phyloP scores from a whole-genome alignment of 139 green algal species.

The Micromonas pusilla region DNA sequence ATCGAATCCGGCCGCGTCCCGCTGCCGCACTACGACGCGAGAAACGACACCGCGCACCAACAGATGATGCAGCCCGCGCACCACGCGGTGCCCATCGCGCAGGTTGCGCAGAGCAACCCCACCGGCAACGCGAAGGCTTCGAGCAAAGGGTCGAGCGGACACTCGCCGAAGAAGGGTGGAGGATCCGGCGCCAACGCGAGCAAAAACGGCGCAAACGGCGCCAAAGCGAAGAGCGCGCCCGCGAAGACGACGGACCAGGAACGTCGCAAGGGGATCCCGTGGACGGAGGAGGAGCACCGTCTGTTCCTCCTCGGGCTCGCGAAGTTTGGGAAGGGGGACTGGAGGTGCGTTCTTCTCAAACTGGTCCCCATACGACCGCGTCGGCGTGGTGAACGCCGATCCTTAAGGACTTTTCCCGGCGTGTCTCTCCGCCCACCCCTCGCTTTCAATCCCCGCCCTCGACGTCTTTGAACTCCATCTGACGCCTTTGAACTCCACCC shows the following conservation, averaged over 20 bases:
- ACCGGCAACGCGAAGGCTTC: too few relatives aligned
- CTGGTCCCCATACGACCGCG: too few relatives aligned
- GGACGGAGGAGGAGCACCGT: constrained; percentile 90
- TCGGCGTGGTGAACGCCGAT: too few relatives aligned
- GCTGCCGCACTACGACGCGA: constrained; percentile 51
- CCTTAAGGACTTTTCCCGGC: too few relatives aligned
- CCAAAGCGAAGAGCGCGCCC: not conserved
- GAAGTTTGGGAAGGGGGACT: constrained; percentile 94
- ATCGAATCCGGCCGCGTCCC: constrained; percentile 55
- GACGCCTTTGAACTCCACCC: too few relatives aligned
- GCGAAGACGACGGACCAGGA: constrained; percentile 41
- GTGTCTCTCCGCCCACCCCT: too few relatives aligned
- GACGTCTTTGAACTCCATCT: too few relatives aligned
- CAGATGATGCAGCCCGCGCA: too few relatives aligned
- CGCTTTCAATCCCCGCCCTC: too few relatives aligned
- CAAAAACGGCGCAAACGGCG: not conserved
- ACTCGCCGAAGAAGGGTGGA: constrained; percentile 5
- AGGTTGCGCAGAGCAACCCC: not conserved
- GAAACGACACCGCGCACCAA: not conserved
- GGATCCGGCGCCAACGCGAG: not conserved
- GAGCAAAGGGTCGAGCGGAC: too few relatives aligned
- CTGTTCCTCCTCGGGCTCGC: constrained; percentile 82
- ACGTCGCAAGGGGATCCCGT: constrained; percentile 83
- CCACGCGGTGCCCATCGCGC: not conserved
- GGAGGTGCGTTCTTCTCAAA: too few relatives aligned